Evolutionary conservation across 805 yeast genomes (phyloP), one percentile per base, ranked within the genome.

Genomic region (Maudiozyma bulderi): DNA sequence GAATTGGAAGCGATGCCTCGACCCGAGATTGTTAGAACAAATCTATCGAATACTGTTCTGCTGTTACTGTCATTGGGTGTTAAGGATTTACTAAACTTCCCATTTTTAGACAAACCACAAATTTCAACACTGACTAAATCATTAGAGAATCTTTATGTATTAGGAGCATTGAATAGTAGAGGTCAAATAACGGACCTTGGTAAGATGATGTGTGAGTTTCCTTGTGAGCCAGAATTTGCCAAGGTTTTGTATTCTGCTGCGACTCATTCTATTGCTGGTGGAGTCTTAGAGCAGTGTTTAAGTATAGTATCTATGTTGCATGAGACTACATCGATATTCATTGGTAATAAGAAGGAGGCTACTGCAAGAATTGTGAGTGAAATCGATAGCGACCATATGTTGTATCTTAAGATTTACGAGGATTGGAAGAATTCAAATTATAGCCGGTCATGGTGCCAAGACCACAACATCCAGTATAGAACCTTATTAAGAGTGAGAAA

Each of bases 21-120:
- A 0, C 98, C 99, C 0, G 99, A 93, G 57, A 91, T 93, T n/a
- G 70, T 89, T 49, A 70, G 99, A 48, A 86, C 85, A 26, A 90
- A 91, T 58, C 66, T 93, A 40, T 74, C 90, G 0, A 75, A 85
- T 46, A 86, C 89, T 1, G 84, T 91, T 3, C 69, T 93, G 33
- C 68, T 88, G 51, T 69, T 93, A 47, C 72, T 90, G 48, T 86
- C 95, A 0, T 71, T 93, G 61, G 98, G 98, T 0, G 81, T 93
- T 38, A 80, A 81, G 31, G 95, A 93, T 60, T 65, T 93, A 50
- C 64, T 90, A 30, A 76, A 79, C 48, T 90, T 93, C 62, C 96
- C 91, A 47, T 88, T 93, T 58, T 77, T 93, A 81, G 99, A 93
- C 60, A 80, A 87, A 7, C 99, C 99, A 1, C 78, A 86, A 2